Conservation (phyloP, 176 grass and related monocot genomes). For the Themeda triandra region DNA sequence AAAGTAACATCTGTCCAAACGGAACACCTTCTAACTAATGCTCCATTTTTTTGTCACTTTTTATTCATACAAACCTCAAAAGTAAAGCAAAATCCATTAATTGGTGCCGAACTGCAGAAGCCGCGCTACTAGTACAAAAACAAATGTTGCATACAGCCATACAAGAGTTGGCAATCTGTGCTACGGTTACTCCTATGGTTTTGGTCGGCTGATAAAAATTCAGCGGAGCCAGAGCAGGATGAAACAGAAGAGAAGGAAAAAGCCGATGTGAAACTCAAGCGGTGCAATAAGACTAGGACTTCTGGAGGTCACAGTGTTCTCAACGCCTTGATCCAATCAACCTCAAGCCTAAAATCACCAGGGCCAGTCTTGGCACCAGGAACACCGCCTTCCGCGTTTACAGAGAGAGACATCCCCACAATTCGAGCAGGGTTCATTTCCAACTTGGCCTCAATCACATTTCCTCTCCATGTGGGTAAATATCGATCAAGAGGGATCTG, state of each 20-base stretch:
- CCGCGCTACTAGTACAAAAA: neutral
- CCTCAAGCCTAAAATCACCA: constrained; percentile 72
- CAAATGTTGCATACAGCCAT: neutral
- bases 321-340: constrained; percentile 95
- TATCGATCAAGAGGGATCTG: constrained; percentile 82
- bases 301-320: constrained; percentile 33
- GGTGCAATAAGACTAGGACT: neutral
- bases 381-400: constrained; percentile 78
- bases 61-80: neutral
- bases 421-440: constrained; percentile 96
- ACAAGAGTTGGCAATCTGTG: neutral
- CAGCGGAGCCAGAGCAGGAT: neutral
- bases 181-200: neutral
- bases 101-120: neutral
- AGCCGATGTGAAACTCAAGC: neutral
- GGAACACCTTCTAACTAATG: no score
- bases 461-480: constrained; percentile 87
- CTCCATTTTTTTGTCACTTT: no score
- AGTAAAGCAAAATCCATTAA: neutral
- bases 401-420: constrained; percentile 80
- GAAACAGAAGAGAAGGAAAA: neutral
- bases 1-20: no score
- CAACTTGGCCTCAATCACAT: constrained; percentile 61
- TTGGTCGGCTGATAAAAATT: neutral
- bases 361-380: constrained; percentile 76